Conservation (phyloP, 257 asterid species). For the Rhazya stricta region DNA sequence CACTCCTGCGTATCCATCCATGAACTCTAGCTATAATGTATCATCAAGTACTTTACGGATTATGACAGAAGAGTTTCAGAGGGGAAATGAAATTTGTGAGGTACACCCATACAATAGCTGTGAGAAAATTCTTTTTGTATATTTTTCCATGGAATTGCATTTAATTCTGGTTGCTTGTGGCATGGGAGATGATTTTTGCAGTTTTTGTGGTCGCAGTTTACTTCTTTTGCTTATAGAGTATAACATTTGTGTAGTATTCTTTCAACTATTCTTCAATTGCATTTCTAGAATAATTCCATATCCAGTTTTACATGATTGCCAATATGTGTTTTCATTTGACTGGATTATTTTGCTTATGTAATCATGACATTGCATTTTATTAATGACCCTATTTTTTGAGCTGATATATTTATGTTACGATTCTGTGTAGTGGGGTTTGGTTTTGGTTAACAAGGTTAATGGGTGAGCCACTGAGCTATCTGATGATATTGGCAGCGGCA, state of each 20-base stretch:
- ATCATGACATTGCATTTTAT: background rate
- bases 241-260: background rate
- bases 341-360: background rate
- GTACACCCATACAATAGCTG: slow-evolving; percentile 20
- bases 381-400: background rate
- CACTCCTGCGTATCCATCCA: slow-evolving; percentile 44
- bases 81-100: slow-evolving; percentile 38
- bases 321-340: background rate
- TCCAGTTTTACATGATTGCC: background rate
- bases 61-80: slow-evolving; percentile 38
- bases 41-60: slow-evolving; percentile 44
- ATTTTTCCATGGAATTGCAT: background rate
- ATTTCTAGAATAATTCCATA: background rate
- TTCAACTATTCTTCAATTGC: background rate
- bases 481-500: background rate
- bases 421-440: background rate
- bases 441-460: background rate
- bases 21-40: slow-evolving; percentile 45
- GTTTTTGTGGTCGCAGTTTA: background rate
- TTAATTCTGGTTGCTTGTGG: background rate
- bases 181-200: background rate
- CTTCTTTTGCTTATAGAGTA: background rate
- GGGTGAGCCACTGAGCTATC: background rate
- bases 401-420: background rate
- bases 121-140: background rate